Percentiles rank a stretch among this genome's conserved stretches.
Evolutionary conservation across 805 yeast species (phyloP).

Genomic region (Starmerella cellae): DNA sequence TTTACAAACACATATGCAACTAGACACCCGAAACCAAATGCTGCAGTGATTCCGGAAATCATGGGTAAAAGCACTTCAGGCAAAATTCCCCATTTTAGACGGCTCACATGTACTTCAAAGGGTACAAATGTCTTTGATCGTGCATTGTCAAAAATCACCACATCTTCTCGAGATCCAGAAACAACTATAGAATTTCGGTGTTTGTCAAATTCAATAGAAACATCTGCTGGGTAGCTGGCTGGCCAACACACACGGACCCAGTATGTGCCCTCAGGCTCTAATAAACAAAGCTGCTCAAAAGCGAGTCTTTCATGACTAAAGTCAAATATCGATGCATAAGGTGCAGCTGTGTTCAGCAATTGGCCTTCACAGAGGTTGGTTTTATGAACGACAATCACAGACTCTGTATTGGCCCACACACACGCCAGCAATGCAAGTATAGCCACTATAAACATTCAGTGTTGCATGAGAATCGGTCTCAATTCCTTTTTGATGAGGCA

Average conservation of each 20-base stretch:
- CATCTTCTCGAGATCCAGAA: constrained; percentile 8
- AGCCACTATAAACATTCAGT: no score
- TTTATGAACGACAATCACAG: constrained; percentile 1
- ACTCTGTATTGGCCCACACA: constrained; percentile 14
- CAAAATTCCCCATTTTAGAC: constrained; percentile 4
- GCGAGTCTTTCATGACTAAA: background rate
- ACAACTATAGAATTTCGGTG: constrained; percentile 1
- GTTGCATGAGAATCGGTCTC: no score
- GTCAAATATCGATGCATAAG: background rate
- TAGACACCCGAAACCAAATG: background rate
- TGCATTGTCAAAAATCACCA: constrained; percentile 1
- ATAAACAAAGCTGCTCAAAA: background rate
- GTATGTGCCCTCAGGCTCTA: constrained; percentile 17
- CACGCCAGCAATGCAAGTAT: constrained; percentile 1
- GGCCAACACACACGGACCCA: constrained; percentile 29
- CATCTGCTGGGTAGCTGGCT: constrained; percentile 25
- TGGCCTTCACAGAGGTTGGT: no score
- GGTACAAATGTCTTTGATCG: constrained; percentile 3
- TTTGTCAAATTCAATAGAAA: constrained; percentile 18
- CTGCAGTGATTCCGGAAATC: background rate
- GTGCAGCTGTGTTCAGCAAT: background rate
- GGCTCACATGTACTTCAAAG: constrained; percentile 11
- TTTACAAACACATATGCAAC: constrained; percentile 1
- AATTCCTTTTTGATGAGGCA: no score
- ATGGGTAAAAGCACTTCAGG: constrained; percentile 14